phyloP scores from a whole-genome alignment of 2,329 filamentous ascomycete species.

The Metarhizium brunneum region DNA sequence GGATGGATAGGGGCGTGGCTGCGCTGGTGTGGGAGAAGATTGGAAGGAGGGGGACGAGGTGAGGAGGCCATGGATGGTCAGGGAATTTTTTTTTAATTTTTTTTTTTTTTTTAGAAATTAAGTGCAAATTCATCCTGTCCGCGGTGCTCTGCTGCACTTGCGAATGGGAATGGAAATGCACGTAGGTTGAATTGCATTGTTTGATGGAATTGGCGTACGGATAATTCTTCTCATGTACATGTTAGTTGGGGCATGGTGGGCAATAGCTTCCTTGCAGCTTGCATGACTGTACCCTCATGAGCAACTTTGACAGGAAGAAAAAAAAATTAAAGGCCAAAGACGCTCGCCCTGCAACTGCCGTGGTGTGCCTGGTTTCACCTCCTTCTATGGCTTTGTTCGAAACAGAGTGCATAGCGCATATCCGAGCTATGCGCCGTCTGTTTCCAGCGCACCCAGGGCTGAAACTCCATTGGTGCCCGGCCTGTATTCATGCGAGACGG shows the following conservation, averaged over 20 bases:
- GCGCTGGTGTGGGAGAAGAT: background rate
- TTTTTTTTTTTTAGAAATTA: too few relatives aligned
- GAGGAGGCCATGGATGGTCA: background rate
- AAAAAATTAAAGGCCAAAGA: background rate
- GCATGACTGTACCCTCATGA: too few relatives aligned
- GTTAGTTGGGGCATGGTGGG: too few relatives aligned
- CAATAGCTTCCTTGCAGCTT: background rate
- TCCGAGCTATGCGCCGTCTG: background rate
- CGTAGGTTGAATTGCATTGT: too few relatives aligned
- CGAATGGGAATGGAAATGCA: too few relatives aligned
- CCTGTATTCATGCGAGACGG: background rate
- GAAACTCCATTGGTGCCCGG: background rate
- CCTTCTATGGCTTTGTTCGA: background rate
- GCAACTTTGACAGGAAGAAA: background rate
- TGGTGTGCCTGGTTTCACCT: background rate
- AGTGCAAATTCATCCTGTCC: too few relatives aligned
- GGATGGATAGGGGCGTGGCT: background rate
- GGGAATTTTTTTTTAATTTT: too few relatives aligned
- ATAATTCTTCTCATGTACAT: background rate
- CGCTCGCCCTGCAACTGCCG: background rate
- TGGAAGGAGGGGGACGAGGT: slow-evolving; percentile 1
- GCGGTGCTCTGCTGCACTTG: too few relatives aligned
- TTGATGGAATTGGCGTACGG: background rate
- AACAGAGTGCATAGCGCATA: background rate
- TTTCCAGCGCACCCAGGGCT: background rate